Base-by-base conservation (phyloP, 2,329 filamentous ascomycete species). In the Geosmithia putterillii region DNA sequence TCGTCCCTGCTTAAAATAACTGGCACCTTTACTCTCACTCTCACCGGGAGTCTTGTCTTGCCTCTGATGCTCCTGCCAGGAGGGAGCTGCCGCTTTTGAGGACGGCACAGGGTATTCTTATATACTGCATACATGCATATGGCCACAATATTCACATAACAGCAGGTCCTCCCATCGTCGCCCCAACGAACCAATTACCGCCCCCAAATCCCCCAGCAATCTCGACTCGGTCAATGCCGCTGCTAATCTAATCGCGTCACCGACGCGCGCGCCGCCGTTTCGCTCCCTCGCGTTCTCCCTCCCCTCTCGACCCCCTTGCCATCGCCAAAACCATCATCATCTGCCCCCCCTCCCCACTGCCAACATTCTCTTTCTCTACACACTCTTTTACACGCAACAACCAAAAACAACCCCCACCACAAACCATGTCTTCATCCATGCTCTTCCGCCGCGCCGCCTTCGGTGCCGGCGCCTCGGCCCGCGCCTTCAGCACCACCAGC, bases 401-500 rank as follows among this genome's bases (percentile, higher is more conserved):
- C 35, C 35, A 44, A 28, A 37, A 42, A 22, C 35, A 44, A 19
- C 41, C 45, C 44, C 20, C 43, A 39, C 19, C 41, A 22, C 41
- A 44, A 39, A 47, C 47, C 38, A 71, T 69, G 61, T 71, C 68
- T 46, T 64, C 67, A 48, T 63, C 69, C 64, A 59, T 76, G 61
- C 58, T 73, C 68, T 66, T 71, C 63, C 62, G 69, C 64, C 66
- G 66, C 64, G 64, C 65, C 65, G 63, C 52, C 54, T 60, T 65
- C 58, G 64, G 64, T 57, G 65, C 69, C 59, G 65, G 60, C 52
- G 52, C 66, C 45, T 54, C 66, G 49, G 59, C 71, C 53, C 86
- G 87, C 64, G 66, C 80, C 57, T 95, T 95, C 76, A 86, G 79
- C 68, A 79, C 80, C 53, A 80, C 83, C 38, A 67, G 79, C 36